Evolutionary conservation across 305 asterid species (phyloP), one percentile per base, ranked within the genome.

Genomic region (Fraxinus platypoda): DNA sequence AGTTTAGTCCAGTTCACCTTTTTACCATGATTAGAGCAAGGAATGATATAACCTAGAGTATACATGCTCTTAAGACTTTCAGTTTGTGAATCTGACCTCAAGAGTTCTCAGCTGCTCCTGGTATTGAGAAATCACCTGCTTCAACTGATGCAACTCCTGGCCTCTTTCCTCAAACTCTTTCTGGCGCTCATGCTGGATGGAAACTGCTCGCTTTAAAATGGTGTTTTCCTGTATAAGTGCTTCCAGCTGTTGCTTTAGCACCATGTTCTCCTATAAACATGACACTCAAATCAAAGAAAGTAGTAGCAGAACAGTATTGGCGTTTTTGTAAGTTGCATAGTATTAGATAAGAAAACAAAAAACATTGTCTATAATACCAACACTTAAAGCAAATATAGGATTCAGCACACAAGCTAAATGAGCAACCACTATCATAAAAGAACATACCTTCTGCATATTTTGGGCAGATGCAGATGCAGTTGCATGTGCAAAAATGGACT

Each of bases 101-200:
- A 96, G 99, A 59, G 94, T 96, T 82, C 98, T 90, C 75, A 96
- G 84, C 87, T 96, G 99, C 89, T 96, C 98, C 90, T 96, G 98
- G 85, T 94, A 96, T 79, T 93, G 97, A 85, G 94, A 83, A 77
- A 91, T 93, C 12, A 91, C 86, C 93, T 94, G 94, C 89, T 93
- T 96, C 86, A 96, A 87, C 86, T 91, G 95, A 87, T 92, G 91
- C 88, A 94, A 80, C 90, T 96, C 98, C 72, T 87, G 91, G 76
- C 92, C 96, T 85, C 79, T 89, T 79, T 92, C 94, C 75, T 96
- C 98, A 38, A 87, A 90, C 80, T 94, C 99, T 87, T 96, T 96
- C 81, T 92, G 99, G 8, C 98, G 92, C 83, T 94, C 98, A 82
- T 94, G 97, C 76, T 93, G 97, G 77, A 91, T 91, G 38, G 97